A percentile compares a stretch with the other conserved stretches of the same genome.
These are phyloP conservation scores for Microascus cirrosus DNA, from an alignment of 2,329 filamentous ascomycete genomes.

Conservation along the genomic window DNA sequence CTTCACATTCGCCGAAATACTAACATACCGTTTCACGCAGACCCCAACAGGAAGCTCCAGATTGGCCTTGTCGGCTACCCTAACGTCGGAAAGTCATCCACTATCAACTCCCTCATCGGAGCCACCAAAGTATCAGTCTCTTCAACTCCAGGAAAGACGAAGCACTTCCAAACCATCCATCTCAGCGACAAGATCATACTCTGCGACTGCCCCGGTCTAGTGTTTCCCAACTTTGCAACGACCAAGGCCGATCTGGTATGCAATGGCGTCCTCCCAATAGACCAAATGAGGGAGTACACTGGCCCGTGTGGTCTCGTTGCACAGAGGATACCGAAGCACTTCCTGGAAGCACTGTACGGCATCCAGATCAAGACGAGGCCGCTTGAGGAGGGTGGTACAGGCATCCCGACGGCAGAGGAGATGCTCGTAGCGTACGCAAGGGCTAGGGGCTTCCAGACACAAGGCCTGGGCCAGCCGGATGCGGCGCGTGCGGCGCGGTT, in stretches of 20 bases:
- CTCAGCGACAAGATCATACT: conserved; percentile 81
- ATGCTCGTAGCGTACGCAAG: conserved; percentile 76
- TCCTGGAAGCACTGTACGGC: conserved; percentile 88
- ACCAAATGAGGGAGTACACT: conserved; percentile 87
- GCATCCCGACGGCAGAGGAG: conserved; percentile 74
- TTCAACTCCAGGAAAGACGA: conserved; percentile 93
- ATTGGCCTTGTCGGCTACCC: conserved; percentile 96
- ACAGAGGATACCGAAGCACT: conserved; percentile 72
- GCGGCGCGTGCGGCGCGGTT: conserved; percentile 84
- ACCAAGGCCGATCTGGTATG: conserved; percentile 95
- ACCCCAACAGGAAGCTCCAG: conserved; percentile 55
- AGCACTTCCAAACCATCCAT: conserved; percentile 98
- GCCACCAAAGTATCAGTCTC: conserved; percentile 98
- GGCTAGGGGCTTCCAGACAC: conserved; percentile 82
- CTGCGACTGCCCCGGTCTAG: conserved; percentile 96
- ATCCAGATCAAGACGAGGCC: conserved; percentile 76
- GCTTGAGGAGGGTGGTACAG: conserved; percentile 85
- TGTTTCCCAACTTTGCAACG: conserved; percentile 95
- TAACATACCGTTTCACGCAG: conserved; percentile 16
- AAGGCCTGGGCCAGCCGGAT: conserved; percentile 82
- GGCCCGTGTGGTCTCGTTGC: conserved; percentile 78
- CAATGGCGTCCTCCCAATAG: conserved; percentile 89
- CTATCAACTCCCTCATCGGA: conserved; percentile 97
- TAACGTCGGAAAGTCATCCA: conserved; percentile 98
- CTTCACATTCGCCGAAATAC: not conserved